Evolutionary conservation across 371 early-diverging fungal genomes (phyloP).

Genomic region (Phascolomyces articulosus): DNA sequence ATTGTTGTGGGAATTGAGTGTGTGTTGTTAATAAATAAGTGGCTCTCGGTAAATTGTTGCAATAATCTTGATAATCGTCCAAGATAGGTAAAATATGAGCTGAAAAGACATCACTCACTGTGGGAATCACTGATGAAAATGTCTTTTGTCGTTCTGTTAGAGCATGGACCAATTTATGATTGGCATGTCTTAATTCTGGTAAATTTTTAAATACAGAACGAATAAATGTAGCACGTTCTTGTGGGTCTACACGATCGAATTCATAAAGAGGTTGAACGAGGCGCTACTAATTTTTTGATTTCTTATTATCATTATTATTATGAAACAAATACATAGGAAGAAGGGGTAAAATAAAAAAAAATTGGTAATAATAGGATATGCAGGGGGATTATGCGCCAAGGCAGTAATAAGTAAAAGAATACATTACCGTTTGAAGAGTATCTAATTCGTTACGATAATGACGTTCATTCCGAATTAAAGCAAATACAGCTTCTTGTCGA

Average conservation of each 20-base stretch:
- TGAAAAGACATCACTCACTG: not conserved
- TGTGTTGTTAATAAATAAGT: not conserved
- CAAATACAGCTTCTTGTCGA: slow-evolving; percentile 3
- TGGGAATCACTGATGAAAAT: not conserved
- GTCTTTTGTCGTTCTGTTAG: not conserved
- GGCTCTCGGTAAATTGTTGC: not conserved
- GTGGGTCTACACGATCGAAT: not conserved
- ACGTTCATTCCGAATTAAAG: not conserved
- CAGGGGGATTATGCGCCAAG: too few relatives aligned
- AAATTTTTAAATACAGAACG: not conserved
- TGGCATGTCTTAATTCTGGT: not conserved
- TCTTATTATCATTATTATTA: not conserved
- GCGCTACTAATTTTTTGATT: not conserved
- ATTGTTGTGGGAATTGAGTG: not conserved
- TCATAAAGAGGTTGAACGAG: not conserved
- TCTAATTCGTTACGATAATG: not conserved
- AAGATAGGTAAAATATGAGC: not conserved
- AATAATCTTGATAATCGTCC: not conserved
- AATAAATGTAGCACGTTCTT: not conserved
- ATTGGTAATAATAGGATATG: not conserved
- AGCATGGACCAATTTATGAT: not conserved
- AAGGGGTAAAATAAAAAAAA: not conserved
- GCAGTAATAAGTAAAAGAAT: not conserved
- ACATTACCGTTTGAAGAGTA: not conserved
- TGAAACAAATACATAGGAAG: too few relatives aligned